Evolutionary conservation across 345 rosid species (phyloP), one percentile per base, ranked within the genome.

Genomic region (Erodium maritimum): DNA sequence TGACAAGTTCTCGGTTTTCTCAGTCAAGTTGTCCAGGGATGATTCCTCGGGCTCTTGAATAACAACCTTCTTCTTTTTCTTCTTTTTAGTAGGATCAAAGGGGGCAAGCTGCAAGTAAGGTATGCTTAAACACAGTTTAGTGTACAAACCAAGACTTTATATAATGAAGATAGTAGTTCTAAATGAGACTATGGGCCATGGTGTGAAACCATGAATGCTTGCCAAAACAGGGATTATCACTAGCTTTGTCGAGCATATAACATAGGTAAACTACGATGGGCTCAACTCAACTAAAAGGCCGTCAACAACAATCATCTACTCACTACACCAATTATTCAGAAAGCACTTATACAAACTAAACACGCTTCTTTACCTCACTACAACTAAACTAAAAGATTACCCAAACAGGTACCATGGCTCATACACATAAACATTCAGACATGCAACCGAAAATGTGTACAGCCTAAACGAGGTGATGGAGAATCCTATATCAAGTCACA

Each of bases 21-120:
- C 96, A 16, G 85, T 68, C 50, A 80, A 60, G 50, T 80, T 75
- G 52, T 87, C 99, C 56, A 80, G 75, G 13, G 80, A 56, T 34
- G 85, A 97, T 63, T 87, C 90, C 0, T 70, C 57, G 34, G 77
- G 65, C 12, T 85, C 97, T 65, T 82, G 87, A 37, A 79, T 61
- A 17, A 77, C 78, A 54, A 77, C 77, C 66, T 83, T 89, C 88
- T 93, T 93, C 82, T 93, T 93, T 85, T 93, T 93, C 71, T 93
- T 93, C 83, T 93, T 93, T 57, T 93, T 93, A 54, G 88, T 69
- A 9, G 97, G 95, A 73, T 93, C 99, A 42, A 89, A 93, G 6
- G 97, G 91, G 16, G 84, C 79, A 60, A 87, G 77, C 95, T 93
- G 64, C 73, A 62, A 50, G 0, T 6, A 21, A 60, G 16, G 54